Conservation (phyloP, 805 yeast genomes). For the Barnettozyma siamensis region DNA sequence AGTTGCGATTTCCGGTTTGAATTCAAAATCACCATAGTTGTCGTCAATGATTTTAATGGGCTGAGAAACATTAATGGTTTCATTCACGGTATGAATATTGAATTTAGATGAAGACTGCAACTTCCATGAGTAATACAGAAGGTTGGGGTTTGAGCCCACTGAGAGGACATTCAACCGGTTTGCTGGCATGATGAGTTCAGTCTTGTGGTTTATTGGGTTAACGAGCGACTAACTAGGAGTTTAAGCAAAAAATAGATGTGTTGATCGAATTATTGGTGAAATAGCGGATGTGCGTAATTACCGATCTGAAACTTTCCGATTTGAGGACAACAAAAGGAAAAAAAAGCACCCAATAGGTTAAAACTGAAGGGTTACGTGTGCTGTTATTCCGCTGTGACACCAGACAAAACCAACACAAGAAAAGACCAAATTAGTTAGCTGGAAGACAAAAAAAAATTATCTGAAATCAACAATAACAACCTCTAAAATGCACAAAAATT, state of each 20-base stretch:
- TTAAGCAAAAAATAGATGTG: too few relatives aligned
- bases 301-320: neutral
- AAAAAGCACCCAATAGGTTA: too few relatives aligned
- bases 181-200: slow-evolving; percentile 4
- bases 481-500: too few relatives aligned
- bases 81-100: slow-evolving; percentile 36
- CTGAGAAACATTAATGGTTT: slow-evolving; percentile 11
- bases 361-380: too few relatives aligned
- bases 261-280: neutral
- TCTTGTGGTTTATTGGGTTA: too few relatives aligned
- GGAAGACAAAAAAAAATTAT: too few relatives aligned
- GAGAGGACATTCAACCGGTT: slow-evolving; percentile 27
- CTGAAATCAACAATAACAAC: too few relatives aligned
- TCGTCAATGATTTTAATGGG: slow-evolving; percentile 20
- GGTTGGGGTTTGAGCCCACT: slow-evolving; percentile 53
- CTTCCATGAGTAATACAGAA: slow-evolving; percentile 56
- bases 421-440: too few relatives aligned
- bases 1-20: slow-evolving; percentile 10
- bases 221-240: neutral
- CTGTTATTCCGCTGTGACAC: too few relatives aligned
- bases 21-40: slow-evolving; percentile 8
- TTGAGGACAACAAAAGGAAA: too few relatives aligned
- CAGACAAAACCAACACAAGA: too few relatives aligned
- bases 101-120: slow-evolving; percentile 40
- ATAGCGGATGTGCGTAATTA: neutral